Base-by-base conservation (phyloP, 345 rosid genomes). In the Citrus australasica region DNA sequence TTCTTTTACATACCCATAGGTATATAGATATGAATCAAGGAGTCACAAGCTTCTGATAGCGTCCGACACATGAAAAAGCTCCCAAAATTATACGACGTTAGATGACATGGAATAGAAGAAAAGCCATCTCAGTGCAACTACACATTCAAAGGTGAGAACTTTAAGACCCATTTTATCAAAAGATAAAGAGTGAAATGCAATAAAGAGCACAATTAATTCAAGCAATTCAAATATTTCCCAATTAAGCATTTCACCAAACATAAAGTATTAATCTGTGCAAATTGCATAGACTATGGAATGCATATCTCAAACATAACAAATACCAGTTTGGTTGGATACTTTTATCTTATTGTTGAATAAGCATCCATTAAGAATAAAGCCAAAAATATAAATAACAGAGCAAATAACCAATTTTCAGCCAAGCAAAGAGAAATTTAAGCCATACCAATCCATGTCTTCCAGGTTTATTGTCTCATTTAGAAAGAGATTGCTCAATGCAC, bases 391-490 rank as follows among this genome's bases (percentile, higher is more conserved):
- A 75, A 14, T 16, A 61, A 21, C 22, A 35, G 6, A 32, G n/a
- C 65, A 77, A 33, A 53, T 62, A 24, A 22, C 28, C 71, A 56
- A 2, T 37, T 5, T 70, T 17, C 40, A 85, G 71, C 58, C 58
- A 72, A 32, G 53, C 32, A 74, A 83, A 67, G 71, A 73, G 24
- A 64, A 76, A 71, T 67, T 66, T 74, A 75, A 28, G 32, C 30
- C 89, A 77, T 91, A 95, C 99, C 98, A 93, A 73, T 92, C 96
- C 93, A 86, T 89, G 74, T 95, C 90, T 80, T 87, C 93, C 79
- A 92, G 88, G 75, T 83, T 84, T 78, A 93, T 74, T 48, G 99
- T 87, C 85, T 91, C 90, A 51, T 92, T 95, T 71, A 90, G 83
- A 82, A 93, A 93, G 73, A 95, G 88, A 73, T 90, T 91, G 89